Percentiles rank a stretch among this genome's conserved stretches.
Evolutionary conservation across 2,329 filamentous ascomycete genomes (phyloP).

Genomic region (Hypoxylon sp.): DNA sequence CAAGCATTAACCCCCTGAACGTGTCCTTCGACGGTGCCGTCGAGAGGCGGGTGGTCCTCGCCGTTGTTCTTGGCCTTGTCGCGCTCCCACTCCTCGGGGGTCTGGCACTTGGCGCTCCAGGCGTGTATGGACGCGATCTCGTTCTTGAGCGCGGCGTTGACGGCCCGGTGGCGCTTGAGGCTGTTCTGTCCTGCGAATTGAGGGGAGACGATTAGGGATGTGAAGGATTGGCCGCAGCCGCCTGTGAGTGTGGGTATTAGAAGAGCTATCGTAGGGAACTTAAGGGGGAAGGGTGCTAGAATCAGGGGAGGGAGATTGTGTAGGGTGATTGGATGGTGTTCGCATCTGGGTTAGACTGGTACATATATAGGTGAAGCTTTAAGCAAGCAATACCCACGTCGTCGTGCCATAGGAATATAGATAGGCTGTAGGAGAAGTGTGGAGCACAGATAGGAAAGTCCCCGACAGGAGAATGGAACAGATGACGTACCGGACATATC

Average conservation of each 20-base stretch:
- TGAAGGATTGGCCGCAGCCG: constrained; percentile 74
- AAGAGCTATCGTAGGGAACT: constrained; percentile 5
- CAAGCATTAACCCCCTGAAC: constrained; percentile 59
- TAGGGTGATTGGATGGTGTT: no score
- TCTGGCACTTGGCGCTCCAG: constrained; percentile 95
- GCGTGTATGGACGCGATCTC: constrained; percentile 94
- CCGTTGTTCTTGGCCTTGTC: constrained; percentile 59
- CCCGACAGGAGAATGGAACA: background rate
- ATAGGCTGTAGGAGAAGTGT: constrained; percentile 24
- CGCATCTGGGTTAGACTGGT: background rate
- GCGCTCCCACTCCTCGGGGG: constrained; percentile 88
- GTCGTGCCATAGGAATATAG: background rate
- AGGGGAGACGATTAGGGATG: constrained; percentile 72
- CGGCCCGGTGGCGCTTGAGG: constrained; percentile 86
- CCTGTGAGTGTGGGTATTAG: constrained; percentile 56
- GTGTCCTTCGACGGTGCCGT: constrained; percentile 62
- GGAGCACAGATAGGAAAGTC: constrained; percentile 27
- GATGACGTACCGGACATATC: constrained; percentile 85
- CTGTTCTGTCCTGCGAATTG: constrained; percentile 80
- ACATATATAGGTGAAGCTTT: background rate
- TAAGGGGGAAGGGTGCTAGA: constrained; percentile 22
- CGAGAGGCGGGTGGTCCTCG: constrained; percentile 56
- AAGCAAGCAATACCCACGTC: background rate
- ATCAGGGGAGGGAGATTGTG: no score
- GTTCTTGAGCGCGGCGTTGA: constrained; percentile 85